Evolutionary conservation across 2,329 filamentous ascomycete genomes (phyloP), one percentile per base, ranked within the genome.

Genomic region (Pestalotiopsis sp.): DNA sequence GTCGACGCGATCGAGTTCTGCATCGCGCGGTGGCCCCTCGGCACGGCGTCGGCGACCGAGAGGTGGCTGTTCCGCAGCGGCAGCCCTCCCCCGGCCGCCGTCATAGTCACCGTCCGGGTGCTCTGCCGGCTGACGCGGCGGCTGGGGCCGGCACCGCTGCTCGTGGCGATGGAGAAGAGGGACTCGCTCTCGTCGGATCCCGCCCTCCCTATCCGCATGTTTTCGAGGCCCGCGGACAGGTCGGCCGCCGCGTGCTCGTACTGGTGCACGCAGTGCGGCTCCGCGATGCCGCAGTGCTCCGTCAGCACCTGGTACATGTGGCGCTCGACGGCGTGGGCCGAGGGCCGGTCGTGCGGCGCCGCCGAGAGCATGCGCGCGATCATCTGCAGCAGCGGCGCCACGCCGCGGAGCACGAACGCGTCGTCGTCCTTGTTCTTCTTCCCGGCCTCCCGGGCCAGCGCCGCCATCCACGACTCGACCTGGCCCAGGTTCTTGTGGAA

Each of bases 401-500:
- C 79, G 27, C 87, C 87, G 23, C 80, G 78, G 68, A 88, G 87
- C 3, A 87, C 76, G 41, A 88, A 87, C 3, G 87, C 76, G 41
- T 80, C 77, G 58, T 84, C 85, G 61, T 83, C 78, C 73, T 85
- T 85, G 31, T 9, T 36, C 73, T 84, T 86, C 73, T 84, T 86
- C 70, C 73, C 78, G 65, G 87, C 88, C n/a, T 91, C 88, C 69
- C 88, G 87, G 39, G 88, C 87, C 4, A 93, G 80, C 2, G 79
- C 80, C 1, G 82, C 81, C 82, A 93, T 91, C 92, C 92, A 94
- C 14, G 84, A 84, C 71, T 91, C 87, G 2, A 94, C 85, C 77
- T 92, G 91, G 17, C 87, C 85, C 1, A 91, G 82, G 73, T 94
- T 93, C 71, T 87, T 87, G 78, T 94, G 92, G 78, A 92, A 94